Evolutionary conservation across 164 flowering plant genomes (phyloP), one percentile per base, ranked within the genome.

Genomic region (Umbilicus rupestris): DNA sequence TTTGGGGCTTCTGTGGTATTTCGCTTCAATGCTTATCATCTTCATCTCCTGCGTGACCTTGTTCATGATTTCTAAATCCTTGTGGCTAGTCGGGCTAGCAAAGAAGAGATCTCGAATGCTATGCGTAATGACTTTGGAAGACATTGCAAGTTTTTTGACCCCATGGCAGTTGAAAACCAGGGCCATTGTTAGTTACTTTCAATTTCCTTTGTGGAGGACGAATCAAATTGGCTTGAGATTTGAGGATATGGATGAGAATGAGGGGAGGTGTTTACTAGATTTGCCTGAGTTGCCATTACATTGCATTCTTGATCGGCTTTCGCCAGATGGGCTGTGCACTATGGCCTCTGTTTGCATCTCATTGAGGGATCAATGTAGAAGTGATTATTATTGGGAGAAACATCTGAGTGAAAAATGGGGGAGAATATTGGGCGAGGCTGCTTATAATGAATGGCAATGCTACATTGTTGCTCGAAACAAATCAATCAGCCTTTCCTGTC

Each of bases 251-350:
- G 73, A 37, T 37, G 39, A 55, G 17, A 69, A 50, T 16, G 73
- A 68, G 26, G 49, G 59, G 30, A 24, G 60, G 2, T 76, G 75
- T 39, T 67, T 86, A 4, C 66, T 84, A 55, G 91, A 86, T 70
- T 79, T 86, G 77, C 91, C 88, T 57, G 88, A 84, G 20, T 67
- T 84, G 71, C 64, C 81, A 26, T 67, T 86, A 71, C 88, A 86
- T 44, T 68, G 67, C 68, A 78, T 86, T 64, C 73, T 86, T 24
- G 85, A 77, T 60, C 75, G 68, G 72, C 85, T 86, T 67, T 72
- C 85, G 0, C 85, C 91, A 17, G 52, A 74, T 5, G 91, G 71
- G 24, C 58, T 86, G n/a, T 74, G 80, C n/a, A 70, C 29, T 24
- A 69, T 84, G 81, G 78, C 80, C 0, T 71, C 67, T 17, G 88